Conservation (phyloP, 495 filamentous ascomycete genomes). For the Filosporella fistucella region DNA sequence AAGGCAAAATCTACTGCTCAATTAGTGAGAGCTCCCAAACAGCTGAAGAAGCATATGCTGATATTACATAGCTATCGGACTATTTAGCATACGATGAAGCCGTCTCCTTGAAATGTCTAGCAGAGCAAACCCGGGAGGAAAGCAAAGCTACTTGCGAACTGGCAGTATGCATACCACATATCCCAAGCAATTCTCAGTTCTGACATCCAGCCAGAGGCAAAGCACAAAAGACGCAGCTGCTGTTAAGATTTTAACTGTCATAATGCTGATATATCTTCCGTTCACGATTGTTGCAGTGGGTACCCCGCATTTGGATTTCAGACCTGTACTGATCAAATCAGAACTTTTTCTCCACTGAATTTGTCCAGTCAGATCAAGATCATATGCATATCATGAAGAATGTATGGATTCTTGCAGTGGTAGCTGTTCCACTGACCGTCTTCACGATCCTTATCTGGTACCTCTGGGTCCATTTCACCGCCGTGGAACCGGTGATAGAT, state of each 20-base stretch:
- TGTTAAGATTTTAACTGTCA: constrained; percentile 20
- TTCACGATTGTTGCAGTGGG: constrained; percentile 18
- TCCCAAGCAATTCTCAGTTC: not conserved
- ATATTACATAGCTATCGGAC: constrained; percentile 13
- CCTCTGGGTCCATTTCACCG: constrained; percentile 15
- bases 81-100: constrained; percentile 17
- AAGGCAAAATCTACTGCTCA: constrained; percentile 14
- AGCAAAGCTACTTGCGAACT: constrained; percentile 10
- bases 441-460: constrained; percentile 17
- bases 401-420: constrained; percentile 15
- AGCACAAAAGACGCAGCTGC: constrained; percentile 18
- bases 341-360: constrained; percentile 20
- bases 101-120: constrained; percentile 11
- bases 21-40: not conserved
- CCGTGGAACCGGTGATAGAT: not conserved
- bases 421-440: constrained; percentile 12
- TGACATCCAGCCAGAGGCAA: constrained; percentile 5
- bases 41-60: not conserved
- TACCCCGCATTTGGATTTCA: not conserved
- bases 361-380: constrained; percentile 10
- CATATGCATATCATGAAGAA: constrained; percentile 7
- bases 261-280: constrained; percentile 19
- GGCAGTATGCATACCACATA: constrained; percentile 1
- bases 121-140: constrained; percentile 10
- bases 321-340: not conserved